Evolutionary conservation across 208 protist species (phyloP).

Genomic region (Wallacemonas collosoma): DNA sequence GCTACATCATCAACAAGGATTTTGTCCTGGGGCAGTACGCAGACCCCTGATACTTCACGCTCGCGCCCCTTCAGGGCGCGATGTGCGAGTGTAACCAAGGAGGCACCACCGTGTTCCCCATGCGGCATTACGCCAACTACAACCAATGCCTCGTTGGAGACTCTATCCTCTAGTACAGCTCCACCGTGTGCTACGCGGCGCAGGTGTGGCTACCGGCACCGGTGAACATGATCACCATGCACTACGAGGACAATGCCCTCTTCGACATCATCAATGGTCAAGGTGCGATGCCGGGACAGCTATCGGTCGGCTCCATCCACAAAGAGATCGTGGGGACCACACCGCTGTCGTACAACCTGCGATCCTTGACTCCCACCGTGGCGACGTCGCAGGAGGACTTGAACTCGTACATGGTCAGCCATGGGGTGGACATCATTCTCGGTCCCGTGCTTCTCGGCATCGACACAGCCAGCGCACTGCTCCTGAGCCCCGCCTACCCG

Average conservation of each 20-base stretch:
- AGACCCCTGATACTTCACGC: constrained; percentile 16
- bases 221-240: background rate
- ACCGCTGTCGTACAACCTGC: background rate
- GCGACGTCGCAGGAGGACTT: background rate
- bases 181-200: constrained; percentile 10
- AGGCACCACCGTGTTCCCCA: constrained; percentile 21
- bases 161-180: background rate
- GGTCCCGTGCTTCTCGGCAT: background rate
- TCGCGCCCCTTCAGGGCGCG: constrained; percentile 21
- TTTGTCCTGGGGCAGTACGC: constrained; percentile 60
- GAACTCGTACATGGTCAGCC: background rate
- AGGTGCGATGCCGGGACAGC: background rate
- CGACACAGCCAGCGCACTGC: background rate
- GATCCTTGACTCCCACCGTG: background rate
- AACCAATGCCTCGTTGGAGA: background rate
- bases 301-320: background rate
- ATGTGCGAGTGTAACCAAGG: constrained; percentile 51
- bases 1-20: constrained; percentile 48
- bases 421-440: background rate
- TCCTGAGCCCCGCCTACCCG: constrained; percentile 26
- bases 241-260: background rate
- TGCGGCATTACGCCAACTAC: background rate
- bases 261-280: background rate
- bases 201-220: background rate
- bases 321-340: background rate